These are phyloP conservation scores for Fomitopsis serialis DNA, from an alignment of 768 basidiomycete species.

Conservation along the genomic window DNA sequence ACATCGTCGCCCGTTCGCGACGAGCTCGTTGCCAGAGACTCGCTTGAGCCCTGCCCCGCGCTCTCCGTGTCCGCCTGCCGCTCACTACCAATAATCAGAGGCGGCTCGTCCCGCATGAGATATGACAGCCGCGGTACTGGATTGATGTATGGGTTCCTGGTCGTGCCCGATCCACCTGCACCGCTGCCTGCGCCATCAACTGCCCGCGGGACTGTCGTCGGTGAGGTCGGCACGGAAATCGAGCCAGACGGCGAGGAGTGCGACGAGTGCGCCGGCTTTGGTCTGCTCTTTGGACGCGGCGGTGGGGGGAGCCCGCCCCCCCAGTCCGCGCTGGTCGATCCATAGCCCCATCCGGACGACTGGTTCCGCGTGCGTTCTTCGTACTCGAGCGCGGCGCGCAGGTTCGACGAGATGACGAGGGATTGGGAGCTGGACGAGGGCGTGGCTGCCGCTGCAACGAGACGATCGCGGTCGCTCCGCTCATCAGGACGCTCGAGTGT, in stretches of 20 bases:
- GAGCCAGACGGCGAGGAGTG: constrained; percentile 10
- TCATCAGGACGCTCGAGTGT: background rate
- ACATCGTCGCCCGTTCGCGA: background rate
- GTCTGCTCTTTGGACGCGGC: constrained; percentile 19
- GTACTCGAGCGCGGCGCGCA: constrained; percentile 17
- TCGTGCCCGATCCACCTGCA: constrained; percentile 5
- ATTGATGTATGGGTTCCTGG: constrained; percentile 32
- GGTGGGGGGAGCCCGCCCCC: constrained; percentile 17
- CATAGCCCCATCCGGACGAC: background rate
- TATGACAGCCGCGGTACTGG: constrained; percentile 27
- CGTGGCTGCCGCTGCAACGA: background rate
- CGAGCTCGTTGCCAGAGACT: background rate
- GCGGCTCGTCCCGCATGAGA: constrained; percentile 10
- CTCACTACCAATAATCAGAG: constrained; percentile 1
- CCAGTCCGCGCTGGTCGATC: background rate
- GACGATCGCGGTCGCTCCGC: background rate
- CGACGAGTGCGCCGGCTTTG: constrained; percentile 7
- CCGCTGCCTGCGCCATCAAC: background rate
- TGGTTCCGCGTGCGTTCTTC: constrained; percentile 14
- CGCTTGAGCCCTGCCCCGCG: background rate
- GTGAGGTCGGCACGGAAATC: constrained; percentile 7
- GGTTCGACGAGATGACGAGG: constrained; percentile 20
- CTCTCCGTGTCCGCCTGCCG: constrained; percentile 1
- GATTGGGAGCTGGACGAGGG: constrained; percentile 1
- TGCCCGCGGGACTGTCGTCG: constrained; percentile 1